phyloP scores from a whole-genome alignment of 176 grass and related monocot genomes.

The Hordeum marinum region DNA sequence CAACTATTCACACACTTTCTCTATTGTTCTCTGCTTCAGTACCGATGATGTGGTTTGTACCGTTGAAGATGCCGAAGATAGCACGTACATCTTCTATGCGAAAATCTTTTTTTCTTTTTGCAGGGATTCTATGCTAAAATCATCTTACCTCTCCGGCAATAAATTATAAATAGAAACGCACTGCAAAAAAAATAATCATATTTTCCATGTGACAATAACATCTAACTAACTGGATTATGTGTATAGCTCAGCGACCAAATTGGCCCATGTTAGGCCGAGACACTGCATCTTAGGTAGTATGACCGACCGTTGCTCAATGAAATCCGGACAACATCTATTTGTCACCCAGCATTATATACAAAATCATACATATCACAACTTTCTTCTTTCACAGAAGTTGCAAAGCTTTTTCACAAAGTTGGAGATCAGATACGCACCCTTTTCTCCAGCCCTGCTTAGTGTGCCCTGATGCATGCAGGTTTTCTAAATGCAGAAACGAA shows the following conservation, averaged over 20 bases:
- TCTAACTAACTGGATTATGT: background rate
- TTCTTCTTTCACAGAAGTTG: background rate
- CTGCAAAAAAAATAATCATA: background rate
- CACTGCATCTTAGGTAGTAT: background rate
- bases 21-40: background rate
- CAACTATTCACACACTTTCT: background rate
- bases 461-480: background rate
- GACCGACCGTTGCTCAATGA: background rate
- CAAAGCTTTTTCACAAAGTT: background rate
- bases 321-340: background rate
- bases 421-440: background rate
- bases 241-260: background rate
- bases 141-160: background rate
- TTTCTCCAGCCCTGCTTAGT: background rate
- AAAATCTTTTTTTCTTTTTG: too few species aligned
- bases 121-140: background rate
- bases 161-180: too few species aligned
- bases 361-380: background rate
- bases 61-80: background rate
- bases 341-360: background rate
- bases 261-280: background rate
- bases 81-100: background rate
- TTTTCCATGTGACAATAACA: background rate
- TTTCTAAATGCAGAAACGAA: slow-evolving; percentile 1
- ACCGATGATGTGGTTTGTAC: background rate